phyloP scores from a whole-genome alignment of 441 rosid species.

The Geranium incanum region DNA sequence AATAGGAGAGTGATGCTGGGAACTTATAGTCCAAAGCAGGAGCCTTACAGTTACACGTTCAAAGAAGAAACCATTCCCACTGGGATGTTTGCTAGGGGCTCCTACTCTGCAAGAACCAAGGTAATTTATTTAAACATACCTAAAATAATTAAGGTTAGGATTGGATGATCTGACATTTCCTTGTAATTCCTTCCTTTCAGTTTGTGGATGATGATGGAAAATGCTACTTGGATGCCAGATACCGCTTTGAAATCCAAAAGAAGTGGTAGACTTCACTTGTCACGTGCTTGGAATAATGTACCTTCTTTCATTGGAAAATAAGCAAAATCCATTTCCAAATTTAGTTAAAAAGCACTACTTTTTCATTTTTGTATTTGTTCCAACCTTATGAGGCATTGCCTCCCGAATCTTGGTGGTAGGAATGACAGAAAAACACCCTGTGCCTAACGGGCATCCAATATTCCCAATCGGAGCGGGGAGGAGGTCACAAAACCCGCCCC shows the following conservation, averaged over 20 bases:
- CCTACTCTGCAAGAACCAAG: constrained; percentile 48
- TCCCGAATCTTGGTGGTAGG: no score
- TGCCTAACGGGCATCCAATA: no score
- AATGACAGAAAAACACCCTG: no score
- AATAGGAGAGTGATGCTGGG: not conserved
- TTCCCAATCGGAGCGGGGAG: no score
- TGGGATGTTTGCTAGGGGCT: constrained; percentile 48
- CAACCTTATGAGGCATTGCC: not conserved
- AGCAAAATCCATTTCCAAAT: not conserved
- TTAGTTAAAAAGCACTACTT: no score
- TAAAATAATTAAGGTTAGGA: no score
- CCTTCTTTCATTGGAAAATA: not conserved
- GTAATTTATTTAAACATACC: constrained; percentile 9
- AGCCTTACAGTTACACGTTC: constrained; percentile 39
- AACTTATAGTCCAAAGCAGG: constrained; percentile 21
- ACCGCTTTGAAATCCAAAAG: constrained; percentile 27
- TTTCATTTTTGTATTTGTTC: no score
- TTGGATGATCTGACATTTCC: no score
- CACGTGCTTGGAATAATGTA: no score
- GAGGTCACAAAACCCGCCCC: no score
- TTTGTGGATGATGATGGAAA: constrained; percentile 24
- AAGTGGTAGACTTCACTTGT: constrained; percentile 15
- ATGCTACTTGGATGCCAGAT: constrained; percentile 24
- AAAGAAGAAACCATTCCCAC: constrained; percentile 48
- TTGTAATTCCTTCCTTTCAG: not conserved